Percentiles rank a stretch among this genome's conserved stretches.
These are phyloP conservation scores for Firmiana major DNA, from an alignment of 345 rosid species.

Conservation along the genomic window DNA sequence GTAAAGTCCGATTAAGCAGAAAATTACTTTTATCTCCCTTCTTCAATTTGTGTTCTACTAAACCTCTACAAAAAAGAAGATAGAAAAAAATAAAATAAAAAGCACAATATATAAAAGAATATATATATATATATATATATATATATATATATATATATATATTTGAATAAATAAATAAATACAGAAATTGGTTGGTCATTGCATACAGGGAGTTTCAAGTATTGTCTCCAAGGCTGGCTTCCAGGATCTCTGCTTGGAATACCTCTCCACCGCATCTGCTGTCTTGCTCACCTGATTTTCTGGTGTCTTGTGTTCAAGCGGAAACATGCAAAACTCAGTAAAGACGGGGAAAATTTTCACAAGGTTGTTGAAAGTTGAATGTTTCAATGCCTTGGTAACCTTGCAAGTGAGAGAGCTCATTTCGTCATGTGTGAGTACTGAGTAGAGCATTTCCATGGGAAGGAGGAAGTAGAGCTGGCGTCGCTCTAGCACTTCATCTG, in stretches of 20 bases:
- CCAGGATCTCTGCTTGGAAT: conserved; percentile 53
- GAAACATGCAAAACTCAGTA: conserved; percentile 37
- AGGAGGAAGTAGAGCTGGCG: conserved; percentile 48
- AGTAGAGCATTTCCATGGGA: conserved; percentile 58
- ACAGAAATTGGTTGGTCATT: neutral
- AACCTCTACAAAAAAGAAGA: neutral
- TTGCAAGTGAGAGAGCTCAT: conserved; percentile 30
- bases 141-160: neutral
- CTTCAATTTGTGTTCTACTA: neutral
- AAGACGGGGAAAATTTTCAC: conserved; percentile 41
- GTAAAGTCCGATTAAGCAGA: neutral
- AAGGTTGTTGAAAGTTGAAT: conserved; percentile 16
- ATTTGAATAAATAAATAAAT: too few species aligned
- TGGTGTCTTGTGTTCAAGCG: conserved; percentile 9
- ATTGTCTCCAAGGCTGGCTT: conserved; percentile 60
- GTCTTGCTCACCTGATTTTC: neutral
- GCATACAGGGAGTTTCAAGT: conserved; percentile 31
- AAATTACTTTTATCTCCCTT: neutral
- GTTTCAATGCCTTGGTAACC: conserved; percentile 38
- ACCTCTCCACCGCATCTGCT: conserved; percentile 9
- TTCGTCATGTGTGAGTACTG: conserved; percentile 49
- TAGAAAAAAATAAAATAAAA: neutral
- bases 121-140: neutral
- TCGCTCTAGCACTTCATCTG: conserved; percentile 41
- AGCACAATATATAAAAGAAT: neutral